Conservation (phyloP, 2,329 filamentous ascomycete genomes). For the Alternaria panax region DNA sequence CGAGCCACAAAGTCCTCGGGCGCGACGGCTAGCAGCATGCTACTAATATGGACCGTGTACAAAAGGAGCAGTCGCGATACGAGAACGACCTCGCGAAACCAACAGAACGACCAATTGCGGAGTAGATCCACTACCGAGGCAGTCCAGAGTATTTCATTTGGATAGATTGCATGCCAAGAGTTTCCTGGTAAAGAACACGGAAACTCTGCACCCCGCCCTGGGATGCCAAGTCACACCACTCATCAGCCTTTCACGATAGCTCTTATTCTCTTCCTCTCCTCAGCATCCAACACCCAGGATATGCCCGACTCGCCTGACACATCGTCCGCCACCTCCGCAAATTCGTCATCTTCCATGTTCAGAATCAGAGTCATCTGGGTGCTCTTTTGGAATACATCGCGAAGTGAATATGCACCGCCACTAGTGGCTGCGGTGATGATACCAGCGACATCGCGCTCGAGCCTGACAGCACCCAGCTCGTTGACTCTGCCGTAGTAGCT, state of each 20-base stretch:
- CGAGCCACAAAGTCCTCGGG: conserved; percentile 6
- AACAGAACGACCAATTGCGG: background rate
- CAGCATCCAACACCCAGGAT: conserved; percentile 73
- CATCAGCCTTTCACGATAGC: conserved; percentile 63
- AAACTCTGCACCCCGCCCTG: background rate
- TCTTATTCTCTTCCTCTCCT: conserved; percentile 77
- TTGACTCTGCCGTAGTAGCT: conserved; percentile 80
- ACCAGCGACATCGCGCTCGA: conserved; percentile 83
- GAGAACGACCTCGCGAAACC: background rate
- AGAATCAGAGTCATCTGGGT: conserved; percentile 84
- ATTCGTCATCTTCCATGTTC: conserved; percentile 96
- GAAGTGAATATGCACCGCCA: conserved; percentile 75
- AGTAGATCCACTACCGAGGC: background rate
- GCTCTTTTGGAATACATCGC: conserved; percentile 78
- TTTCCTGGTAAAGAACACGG: conserved; percentile 2
- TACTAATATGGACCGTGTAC: background rate
- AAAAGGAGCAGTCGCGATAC: background rate
- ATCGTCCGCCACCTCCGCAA: conserved; percentile 73
- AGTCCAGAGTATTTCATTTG: conserved; percentile 10
- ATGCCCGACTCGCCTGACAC: conserved; percentile 65
- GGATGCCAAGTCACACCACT: background rate
- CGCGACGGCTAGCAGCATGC: background rate
- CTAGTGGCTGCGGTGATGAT: conserved; percentile 71
- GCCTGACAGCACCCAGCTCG: conserved; percentile 78
- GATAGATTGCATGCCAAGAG: conserved; percentile 30